Evolutionary conservation across 306 rosid genomes (phyloP).

Genomic region (Quercus variabilis): DNA sequence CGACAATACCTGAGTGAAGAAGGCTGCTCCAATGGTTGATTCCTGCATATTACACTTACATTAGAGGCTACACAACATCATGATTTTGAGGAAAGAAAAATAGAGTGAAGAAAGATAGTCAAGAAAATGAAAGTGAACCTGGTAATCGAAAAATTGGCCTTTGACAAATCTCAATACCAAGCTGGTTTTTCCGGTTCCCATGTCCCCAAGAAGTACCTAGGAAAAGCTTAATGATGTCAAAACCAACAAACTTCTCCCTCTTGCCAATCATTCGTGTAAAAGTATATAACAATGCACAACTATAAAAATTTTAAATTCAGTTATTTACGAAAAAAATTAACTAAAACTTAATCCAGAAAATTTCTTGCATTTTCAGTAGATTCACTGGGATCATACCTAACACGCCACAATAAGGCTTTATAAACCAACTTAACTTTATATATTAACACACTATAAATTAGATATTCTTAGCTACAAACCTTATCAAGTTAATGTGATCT

Average conservation of each 20-base stretch:
- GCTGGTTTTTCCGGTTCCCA: constrained; percentile 92
- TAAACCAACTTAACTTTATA: neutral
- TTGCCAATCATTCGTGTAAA: neutral
- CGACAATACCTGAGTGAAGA: constrained; percentile 81
- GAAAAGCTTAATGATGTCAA: constrained; percentile 3
- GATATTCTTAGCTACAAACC: neutral
- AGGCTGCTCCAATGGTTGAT: constrained; percentile 92
- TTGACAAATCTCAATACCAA: constrained; percentile 83
- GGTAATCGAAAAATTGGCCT: constrained; percentile 81
- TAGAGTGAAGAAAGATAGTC: neutral
- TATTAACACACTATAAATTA: neutral
- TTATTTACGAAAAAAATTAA: neutral
- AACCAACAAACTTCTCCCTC: neutral
- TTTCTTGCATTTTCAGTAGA: neutral
- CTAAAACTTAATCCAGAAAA: neutral
- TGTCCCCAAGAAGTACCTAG: constrained; percentile 86
- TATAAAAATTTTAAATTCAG: neutral
- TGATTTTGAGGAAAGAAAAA: neutral
- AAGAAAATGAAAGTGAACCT: constrained; percentile 36
- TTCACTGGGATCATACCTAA: neutral
- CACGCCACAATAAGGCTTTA: neutral
- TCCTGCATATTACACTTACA: constrained; percentile 40
- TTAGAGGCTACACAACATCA: neutral
- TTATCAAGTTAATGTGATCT: neutral
- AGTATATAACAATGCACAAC: neutral